Evolutionary conservation across 2,329 filamentous ascomycete genomes (phyloP).

Genomic region (Thelonectria olida): DNA sequence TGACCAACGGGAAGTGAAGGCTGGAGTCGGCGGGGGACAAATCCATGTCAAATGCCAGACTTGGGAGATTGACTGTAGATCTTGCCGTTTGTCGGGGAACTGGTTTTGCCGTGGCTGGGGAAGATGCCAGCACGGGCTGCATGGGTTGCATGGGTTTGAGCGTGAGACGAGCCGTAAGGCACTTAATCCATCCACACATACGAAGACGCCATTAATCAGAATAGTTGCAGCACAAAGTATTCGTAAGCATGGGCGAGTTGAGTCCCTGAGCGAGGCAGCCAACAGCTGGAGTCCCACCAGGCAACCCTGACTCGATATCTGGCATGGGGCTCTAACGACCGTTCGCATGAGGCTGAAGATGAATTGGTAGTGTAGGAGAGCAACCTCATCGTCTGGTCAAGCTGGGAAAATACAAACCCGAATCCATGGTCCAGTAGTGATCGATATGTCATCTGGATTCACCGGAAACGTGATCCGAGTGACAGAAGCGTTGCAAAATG

Average conservation of each 20-base stretch:
- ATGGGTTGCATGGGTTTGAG: too few species aligned
- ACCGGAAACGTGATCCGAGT: too few species aligned
- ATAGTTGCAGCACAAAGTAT: not conserved
- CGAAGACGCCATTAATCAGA: not conserved
- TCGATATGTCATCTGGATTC: too few species aligned
- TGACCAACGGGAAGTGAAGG: not conserved
- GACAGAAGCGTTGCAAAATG: too few species aligned
- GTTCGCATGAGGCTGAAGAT: not conserved
- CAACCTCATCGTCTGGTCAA: too few species aligned
- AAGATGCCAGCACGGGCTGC: not conserved
- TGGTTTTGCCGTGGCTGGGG: not conserved
- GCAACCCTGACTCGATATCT: not conserved
- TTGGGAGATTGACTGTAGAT: constrained; percentile 6
- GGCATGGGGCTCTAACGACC: not conserved
- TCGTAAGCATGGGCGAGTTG: not conserved
- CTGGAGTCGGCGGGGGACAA: not conserved
- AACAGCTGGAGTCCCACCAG: not conserved
- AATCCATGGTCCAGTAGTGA: too few species aligned
- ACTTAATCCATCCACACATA: not conserved
- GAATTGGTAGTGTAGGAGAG: too few species aligned
- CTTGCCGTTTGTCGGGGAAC: not conserved
- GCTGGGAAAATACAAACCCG: too few species aligned
- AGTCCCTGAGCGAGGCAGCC: not conserved
- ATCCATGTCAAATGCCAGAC: not conserved
- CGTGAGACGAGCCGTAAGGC: not conserved